These are phyloP conservation scores for Xylaria sp. DNA, from an alignment of 2,329 filamentous ascomycete genomes.

Conservation along the genomic window DNA sequence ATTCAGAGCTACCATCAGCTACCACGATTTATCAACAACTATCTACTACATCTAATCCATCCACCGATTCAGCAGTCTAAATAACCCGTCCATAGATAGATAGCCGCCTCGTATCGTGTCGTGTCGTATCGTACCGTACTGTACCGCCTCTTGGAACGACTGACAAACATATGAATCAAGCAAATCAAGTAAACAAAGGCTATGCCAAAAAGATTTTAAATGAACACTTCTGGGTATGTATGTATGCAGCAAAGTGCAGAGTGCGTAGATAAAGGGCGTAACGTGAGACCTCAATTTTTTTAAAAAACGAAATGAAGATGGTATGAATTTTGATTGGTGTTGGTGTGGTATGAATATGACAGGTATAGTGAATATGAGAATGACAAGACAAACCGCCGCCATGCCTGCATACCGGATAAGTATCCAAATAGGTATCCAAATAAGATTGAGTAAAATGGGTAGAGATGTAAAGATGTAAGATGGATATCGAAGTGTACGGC, in stretches of 20 bases:
- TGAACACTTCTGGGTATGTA: slow-evolving; percentile 8
- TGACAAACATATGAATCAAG: no score
- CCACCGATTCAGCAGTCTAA: background rate
- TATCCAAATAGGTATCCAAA: background rate
- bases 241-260: background rate
- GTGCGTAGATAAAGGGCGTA: background rate
- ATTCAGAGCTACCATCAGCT: slow-evolving; percentile 7
- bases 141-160: no score
- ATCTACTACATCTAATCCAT: background rate
- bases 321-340: no score
- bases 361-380: background rate
- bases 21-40: background rate
- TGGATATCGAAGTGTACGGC: background rate
- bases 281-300: no score
- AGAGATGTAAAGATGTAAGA: background rate
- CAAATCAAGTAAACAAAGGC: no score
- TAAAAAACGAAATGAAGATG: no score
- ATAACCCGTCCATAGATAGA: background rate
- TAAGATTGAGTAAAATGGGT: no score
- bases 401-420: background rate
- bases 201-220: slow-evolving; percentile 7
- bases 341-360: background rate
- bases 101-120: no score
- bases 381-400: background rate
- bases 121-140: no score